Evolutionary conservation across 805 yeast genomes (phyloP).

Genomic region (Helenozyma baotianmanensis): DNA sequence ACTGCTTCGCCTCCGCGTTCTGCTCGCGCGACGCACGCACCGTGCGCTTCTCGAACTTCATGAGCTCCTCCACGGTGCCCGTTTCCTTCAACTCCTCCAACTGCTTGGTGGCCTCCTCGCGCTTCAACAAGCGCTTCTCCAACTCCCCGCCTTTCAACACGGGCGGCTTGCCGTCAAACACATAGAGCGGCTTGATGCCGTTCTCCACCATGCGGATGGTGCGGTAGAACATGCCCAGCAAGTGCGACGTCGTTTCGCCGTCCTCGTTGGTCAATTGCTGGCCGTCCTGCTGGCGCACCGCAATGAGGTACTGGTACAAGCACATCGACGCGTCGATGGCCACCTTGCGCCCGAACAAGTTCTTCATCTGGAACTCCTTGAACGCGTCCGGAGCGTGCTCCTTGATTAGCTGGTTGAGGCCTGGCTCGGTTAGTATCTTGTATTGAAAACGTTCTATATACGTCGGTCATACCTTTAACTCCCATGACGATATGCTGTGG

Average conservation of each 20-base stretch:
- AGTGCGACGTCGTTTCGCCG: constrained; percentile 89
- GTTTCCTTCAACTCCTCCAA: constrained; percentile 74
- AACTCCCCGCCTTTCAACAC: constrained; percentile 88
- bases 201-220: constrained; percentile 84
- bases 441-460: neutral
- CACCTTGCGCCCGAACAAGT: constrained; percentile 90
- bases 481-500: constrained; percentile 13
- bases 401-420: constrained; percentile 78
- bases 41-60: constrained; percentile 76
- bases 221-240: constrained; percentile 95
- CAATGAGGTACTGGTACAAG: constrained; percentile 89
- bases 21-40: constrained; percentile 88
- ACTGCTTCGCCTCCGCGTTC: constrained; percentile 85
- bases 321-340: constrained; percentile 98
- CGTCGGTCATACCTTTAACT: constrained; percentile 14
- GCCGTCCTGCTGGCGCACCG: constrained; percentile 97
- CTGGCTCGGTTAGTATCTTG: constrained; percentile 32
- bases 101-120: constrained; percentile 78
- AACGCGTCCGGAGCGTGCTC: constrained; percentile 89
- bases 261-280: constrained; percentile 79
- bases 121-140: constrained; percentile 72
- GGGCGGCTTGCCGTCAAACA: constrained; percentile 98
- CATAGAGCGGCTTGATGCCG: constrained; percentile 95
- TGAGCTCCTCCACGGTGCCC: constrained; percentile 72
- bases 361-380: constrained; percentile 73